Evolutionary conservation across 78 protist species (phyloP), one percentile per base, ranked within the genome.

Genomic region (Dictyostelium intermedium): DNA sequence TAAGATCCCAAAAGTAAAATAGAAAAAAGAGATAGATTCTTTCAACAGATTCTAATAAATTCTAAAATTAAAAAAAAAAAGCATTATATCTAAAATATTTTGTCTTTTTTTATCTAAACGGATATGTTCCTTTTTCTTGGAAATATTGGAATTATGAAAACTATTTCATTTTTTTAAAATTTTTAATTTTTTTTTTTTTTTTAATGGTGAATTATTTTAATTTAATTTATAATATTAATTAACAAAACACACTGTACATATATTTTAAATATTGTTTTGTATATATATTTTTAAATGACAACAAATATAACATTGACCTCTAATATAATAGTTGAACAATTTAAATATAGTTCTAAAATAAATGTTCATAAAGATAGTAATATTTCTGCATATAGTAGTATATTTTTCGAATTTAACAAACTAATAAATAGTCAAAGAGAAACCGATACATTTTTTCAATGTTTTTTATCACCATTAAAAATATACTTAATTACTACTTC

Each of bases 381-480:
- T 72, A 72, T 5, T 6, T 32, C 79, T 5, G 79, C 79, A 20
- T 83, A 25, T 41, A 69, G 18, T 35, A 32, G 30, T n/a, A 16
- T 66, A 27, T 83, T 66, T 41, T 25, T 18, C 18, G 56, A 83
- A 66, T 66, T 83, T n/a, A 78, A 83, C 72, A 83, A 83, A 69
- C 10, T 66, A n/a, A 60, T 83, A 23, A 66, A 37, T 25, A 60
- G 32, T 18, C 23, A 8, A 2, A 83, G 37, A 83, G 77, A 60
- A 39, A 27, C 39, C 4, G 69, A 78, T 43, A 32, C 39, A 25
- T 63, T 79, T 61, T n/a, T 25, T 30, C 73, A 89, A 34, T 8
- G 30, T 16, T 32, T 89, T 47, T 16, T 89, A 41, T 43, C 84
- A 43, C 87, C 94, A 32, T 18, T 89, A n/a, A 89, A 89, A 50